A percentile compares a stretch with the other conserved stretches of the same genome.
phyloP scores from a whole-genome alignment of 306 rosid genomes.

The Vigna trinervia region DNA sequence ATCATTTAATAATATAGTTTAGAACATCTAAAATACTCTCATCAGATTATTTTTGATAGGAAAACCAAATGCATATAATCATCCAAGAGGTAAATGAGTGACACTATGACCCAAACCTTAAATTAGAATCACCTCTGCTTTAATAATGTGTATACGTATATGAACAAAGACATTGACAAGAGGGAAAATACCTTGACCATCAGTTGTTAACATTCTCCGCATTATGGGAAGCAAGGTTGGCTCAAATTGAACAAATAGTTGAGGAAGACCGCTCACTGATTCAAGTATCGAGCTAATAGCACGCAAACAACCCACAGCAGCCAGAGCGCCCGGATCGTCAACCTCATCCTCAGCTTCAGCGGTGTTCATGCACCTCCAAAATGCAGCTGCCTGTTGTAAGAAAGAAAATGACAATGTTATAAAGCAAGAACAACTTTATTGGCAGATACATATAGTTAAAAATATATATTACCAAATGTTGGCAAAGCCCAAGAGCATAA shows the following conservation, averaged over 20 bases:
- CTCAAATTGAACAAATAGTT: slow-evolving; percentile 81
- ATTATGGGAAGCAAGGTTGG: slow-evolving; percentile 91
- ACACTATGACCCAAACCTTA: background rate
- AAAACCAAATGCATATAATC: background rate
- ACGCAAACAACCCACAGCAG: slow-evolving; percentile 96
- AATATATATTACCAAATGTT: slow-evolving; percentile 73
- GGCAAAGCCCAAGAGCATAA: slow-evolving; percentile 93
- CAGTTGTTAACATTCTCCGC: slow-evolving; percentile 90
- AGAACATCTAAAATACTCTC: slow-evolving; percentile 20
- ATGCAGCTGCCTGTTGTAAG: slow-evolving; percentile 73
- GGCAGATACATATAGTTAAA: background rate
- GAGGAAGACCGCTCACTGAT: slow-evolving; percentile 97
- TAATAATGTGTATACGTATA: background rate
- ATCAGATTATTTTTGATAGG: slow-evolving; percentile 6
- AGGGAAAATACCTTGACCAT: slow-evolving; percentile 78
- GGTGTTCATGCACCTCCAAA: slow-evolving; percentile 96
- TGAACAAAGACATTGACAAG: background rate
- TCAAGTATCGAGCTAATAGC: slow-evolving; percentile 96
- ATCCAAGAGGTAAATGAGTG: background rate
- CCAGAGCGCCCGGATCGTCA: slow-evolving; percentile 93
- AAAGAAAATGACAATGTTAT: background rate
- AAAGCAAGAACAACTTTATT: slow-evolving; percentile 16
- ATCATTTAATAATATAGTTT: slow-evolving; percentile 7
- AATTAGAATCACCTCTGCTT: slow-evolving; percentile 22
- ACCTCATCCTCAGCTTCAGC: slow-evolving; percentile 90